Conservation (phyloP, 2,329 filamentous ascomycete species). For the Diaporthe vaccinii region DNA sequence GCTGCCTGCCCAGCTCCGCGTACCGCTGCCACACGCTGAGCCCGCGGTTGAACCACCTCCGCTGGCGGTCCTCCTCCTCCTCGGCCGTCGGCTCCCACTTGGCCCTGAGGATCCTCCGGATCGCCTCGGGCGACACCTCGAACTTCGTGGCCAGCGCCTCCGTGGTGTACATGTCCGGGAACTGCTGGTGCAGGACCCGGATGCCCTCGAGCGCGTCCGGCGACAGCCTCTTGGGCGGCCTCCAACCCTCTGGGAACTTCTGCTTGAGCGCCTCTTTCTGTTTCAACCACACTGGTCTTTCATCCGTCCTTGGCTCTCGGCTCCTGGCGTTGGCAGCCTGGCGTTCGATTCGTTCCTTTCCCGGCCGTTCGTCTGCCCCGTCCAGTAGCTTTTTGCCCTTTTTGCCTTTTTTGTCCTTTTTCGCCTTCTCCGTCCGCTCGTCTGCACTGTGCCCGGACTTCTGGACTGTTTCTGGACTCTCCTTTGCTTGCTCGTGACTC, state of each 20-base stretch:
- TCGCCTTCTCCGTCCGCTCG: constrained; percentile 52
- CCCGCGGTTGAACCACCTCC: constrained; percentile 73
- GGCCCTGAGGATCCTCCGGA: constrained; percentile 86
- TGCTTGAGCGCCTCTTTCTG: constrained; percentile 81
- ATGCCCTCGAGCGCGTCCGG: constrained; percentile 95
- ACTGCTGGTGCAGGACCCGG: constrained; percentile 81
- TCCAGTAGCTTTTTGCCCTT: constrained; percentile 52
- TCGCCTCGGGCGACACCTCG: constrained; percentile 86
- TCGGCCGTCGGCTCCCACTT: constrained; percentile 76
- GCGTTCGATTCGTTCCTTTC: constrained; percentile 10
- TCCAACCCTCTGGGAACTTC: constrained; percentile 88
- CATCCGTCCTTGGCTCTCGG: constrained; percentile 43
- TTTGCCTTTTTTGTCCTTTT: constrained; percentile 65
- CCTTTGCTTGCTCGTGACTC: neutral
- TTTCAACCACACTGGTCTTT: constrained; percentile 71
- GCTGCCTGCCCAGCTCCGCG: constrained; percentile 73
- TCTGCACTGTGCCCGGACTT: neutral
- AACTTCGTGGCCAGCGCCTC: constrained; percentile 81
- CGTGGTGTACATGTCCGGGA: constrained; percentile 83
- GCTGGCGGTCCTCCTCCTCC: constrained; percentile 69
- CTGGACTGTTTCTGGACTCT: neutral
- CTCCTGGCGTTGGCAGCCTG: constrained; percentile 42
- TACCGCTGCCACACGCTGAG: constrained; percentile 70
- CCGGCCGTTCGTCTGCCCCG: constrained; percentile 45
- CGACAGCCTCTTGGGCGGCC: constrained; percentile 86